A percentile compares a stretch with the other conserved stretches of the same genome.
These are phyloP conservation scores for Gynochthodes officinalis DNA, from an alignment of 257 asterid genomes.

Conservation along the genomic window DNA sequence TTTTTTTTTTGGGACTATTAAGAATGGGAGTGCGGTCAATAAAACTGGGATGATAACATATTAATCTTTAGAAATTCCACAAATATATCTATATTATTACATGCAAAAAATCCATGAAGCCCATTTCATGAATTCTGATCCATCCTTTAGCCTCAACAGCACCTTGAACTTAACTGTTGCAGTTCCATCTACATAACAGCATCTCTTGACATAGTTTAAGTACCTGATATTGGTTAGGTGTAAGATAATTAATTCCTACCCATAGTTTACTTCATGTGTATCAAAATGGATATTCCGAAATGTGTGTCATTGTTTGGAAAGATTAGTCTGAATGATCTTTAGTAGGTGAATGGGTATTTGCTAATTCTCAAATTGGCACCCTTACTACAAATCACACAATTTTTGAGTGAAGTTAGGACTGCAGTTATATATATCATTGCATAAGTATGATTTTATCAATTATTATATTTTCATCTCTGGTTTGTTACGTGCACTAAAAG, in stretches of 20 bases:
- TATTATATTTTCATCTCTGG: background rate
- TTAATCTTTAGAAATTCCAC: too few relatives aligned
- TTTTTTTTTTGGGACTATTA: background rate
- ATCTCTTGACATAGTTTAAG: background rate
- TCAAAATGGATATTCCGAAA: background rate
- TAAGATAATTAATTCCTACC: background rate
- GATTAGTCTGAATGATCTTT: background rate
- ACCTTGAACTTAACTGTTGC: background rate
- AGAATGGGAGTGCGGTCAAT: background rate
- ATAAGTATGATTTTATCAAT: background rate
- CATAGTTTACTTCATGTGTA: background rate
- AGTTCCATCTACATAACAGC: background rate
- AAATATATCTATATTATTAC: background rate
- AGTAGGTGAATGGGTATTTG: background rate
- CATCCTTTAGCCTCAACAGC: background rate
- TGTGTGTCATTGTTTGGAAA: background rate
- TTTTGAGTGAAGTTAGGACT: background rate
- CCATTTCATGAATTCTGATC: background rate
- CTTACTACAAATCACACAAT: background rate
- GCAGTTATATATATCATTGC: too few relatives aligned
- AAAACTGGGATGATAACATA: background rate
- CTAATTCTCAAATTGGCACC: background rate
- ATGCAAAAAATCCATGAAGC: background rate
- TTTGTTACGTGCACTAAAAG: background rate
- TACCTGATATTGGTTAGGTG: background rate